A percentile compares a stretch with the other conserved stretches of the same genome.
Evolutionary conservation across 176 grass and related monocot species (phyloP).

Genomic region (Poa annua): DNA sequence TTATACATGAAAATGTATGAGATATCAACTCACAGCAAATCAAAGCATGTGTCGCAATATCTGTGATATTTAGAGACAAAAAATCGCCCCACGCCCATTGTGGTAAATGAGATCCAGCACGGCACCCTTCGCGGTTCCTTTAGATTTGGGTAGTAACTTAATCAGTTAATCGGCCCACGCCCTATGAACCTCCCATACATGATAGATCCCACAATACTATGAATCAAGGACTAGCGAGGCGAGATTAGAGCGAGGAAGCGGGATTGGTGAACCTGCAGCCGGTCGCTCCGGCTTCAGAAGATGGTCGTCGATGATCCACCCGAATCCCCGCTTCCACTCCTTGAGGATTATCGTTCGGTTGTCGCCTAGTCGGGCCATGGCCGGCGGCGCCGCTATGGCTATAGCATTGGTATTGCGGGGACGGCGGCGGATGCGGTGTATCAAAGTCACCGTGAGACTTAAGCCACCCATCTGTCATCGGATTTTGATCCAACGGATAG

Average conservation of each 20-base stretch:
- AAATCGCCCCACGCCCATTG: neutral
- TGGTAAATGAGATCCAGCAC: neutral
- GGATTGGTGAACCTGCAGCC: neutral
- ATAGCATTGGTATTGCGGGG: too few species aligned
- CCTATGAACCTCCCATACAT: neutral
- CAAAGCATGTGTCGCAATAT: neutral
- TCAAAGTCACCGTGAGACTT: too few species aligned
- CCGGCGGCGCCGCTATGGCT: too few species aligned
- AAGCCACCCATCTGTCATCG: too few species aligned
- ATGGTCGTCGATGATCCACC: neutral
- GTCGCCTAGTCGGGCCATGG: neutral
- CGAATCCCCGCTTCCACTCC: neutral
- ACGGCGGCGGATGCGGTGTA: too few species aligned
- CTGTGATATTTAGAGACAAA: neutral
- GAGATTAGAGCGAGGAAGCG: neutral
- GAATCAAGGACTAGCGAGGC: neutral
- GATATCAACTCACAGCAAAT: neutral
- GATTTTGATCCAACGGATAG: too few species aligned
- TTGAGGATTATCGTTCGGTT: neutral
- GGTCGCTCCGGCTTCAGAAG: neutral
- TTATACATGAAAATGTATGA: neutral
- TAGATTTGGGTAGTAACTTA: neutral
- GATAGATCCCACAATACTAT: neutral
- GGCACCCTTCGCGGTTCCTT: neutral
- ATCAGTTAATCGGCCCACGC: neutral